A percentile compares a stretch with the other conserved stretches of the same genome.
These are phyloP conservation scores for Euphorbia schlechtendalii DNA, from an alignment of 441 rosid species.

Conservation along the genomic window DNA sequence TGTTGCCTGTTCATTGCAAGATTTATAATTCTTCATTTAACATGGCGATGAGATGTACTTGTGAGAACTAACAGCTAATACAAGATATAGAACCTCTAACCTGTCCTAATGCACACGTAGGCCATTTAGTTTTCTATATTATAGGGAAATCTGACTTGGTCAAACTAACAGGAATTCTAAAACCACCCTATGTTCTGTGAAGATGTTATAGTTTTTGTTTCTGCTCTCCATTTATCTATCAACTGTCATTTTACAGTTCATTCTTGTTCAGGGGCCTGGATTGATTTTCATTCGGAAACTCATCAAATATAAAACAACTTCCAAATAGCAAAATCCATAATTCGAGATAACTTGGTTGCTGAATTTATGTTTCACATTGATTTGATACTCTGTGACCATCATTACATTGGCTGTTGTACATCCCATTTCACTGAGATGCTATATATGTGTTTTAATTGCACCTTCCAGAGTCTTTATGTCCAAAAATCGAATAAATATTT, in stretches of 20 bases:
- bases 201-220: not conserved
- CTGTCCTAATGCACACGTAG: not conserved
- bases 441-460: not conserved
- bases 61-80: not conserved
- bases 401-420: not conserved
- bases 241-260: not conserved
- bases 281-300: not conserved
- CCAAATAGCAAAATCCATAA: slow-evolving; percentile 2
- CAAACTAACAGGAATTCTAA: not conserved
- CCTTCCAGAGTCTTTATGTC: not conserved
- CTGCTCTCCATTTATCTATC: not conserved
- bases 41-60: not conserved
- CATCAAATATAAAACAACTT: not conserved
- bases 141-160: not conserved
- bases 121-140: not conserved
- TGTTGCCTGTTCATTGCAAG: not conserved
- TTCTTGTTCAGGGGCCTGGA: not conserved
- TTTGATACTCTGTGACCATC: not conserved
- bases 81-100: not conserved
- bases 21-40: not conserved
- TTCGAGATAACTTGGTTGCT: too few species aligned
- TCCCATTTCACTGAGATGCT: not conserved
- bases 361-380: slow-evolving; percentile 6
- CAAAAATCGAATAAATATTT: not conserved
- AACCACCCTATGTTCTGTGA: not conserved